phyloP scores from a whole-genome alignment of 73 alveolate genomes.

The Paraurostyla sp. region DNA sequence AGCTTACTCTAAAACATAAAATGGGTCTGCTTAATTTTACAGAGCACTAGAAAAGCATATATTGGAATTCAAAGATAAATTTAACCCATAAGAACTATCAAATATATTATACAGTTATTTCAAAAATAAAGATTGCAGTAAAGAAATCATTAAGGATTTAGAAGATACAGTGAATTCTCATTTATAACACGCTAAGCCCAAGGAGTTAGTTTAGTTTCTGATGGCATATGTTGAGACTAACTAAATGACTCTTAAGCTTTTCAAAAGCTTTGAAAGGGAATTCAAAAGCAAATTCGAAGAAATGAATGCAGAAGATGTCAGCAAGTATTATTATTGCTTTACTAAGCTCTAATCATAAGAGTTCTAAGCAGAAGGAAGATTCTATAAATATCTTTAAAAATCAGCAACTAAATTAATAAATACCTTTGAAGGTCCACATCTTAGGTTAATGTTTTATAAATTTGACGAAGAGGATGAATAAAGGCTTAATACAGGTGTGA shows the following conservation, averaged over 20 bases:
- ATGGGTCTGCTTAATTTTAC: conserved; percentile 60
- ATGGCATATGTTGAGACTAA: conserved; percentile 49
- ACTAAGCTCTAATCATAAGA: conserved; percentile 36
- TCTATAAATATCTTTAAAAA: conserved; percentile 44
- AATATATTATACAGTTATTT: conserved; percentile 55
- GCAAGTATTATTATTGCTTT: conserved; percentile 63
- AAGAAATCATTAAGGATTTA: conserved; percentile 42
- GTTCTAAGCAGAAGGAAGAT: conserved; percentile 24
- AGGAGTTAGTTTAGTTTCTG: conserved; percentile 1
- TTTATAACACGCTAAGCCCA: conserved; percentile 15
- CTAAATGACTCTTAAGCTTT: neutral
- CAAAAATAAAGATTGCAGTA: conserved; percentile 12
- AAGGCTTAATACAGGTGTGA: conserved; percentile 22
- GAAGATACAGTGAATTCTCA: neutral
- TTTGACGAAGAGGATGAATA: conserved; percentile 30
- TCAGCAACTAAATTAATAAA: neutral
- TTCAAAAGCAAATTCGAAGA: conserved; percentile 35
- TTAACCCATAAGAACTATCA: conserved; percentile 43
- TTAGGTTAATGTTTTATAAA: conserved; percentile 47
- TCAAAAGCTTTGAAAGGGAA: conserved; percentile 18
- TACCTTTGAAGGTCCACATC: conserved; percentile 49
- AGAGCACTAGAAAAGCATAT: conserved; percentile 50
- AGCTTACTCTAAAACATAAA: conserved; percentile 41
- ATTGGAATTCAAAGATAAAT: neutral
- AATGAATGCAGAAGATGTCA: conserved; percentile 57